Conservation (phyloP, 1,284 basidiomycete genomes). For the Peniophora sp. region DNA sequence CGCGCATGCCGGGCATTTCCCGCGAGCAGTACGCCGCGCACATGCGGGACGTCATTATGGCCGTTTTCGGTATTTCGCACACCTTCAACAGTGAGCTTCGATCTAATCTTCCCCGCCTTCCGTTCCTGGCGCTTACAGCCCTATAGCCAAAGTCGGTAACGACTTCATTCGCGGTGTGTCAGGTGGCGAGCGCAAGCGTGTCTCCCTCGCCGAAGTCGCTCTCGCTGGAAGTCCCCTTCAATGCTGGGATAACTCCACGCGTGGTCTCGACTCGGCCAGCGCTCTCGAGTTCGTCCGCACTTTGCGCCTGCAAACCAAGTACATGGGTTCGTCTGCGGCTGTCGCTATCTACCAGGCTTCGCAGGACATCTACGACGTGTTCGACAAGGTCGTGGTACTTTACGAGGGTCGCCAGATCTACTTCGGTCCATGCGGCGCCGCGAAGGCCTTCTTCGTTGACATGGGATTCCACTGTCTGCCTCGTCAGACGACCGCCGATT, state of each 20-base stretch:
- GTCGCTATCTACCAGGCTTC: constrained; percentile 67
- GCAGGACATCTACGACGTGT: constrained; percentile 39
- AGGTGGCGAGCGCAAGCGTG: constrained; percentile 46
- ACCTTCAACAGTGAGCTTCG: constrained; percentile 38
- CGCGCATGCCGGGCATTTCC: constrained; percentile 2
- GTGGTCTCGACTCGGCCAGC: constrained; percentile 68
- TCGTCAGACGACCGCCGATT: constrained; percentile 63
- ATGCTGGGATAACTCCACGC: constrained; percentile 49
- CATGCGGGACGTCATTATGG: constrained; percentile 32
- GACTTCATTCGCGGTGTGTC: constrained; percentile 50
- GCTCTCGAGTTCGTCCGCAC: constrained; percentile 46
- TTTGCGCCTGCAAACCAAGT: constrained; percentile 41
- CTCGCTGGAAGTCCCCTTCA: constrained; percentile 9
- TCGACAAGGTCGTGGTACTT: constrained; percentile 66
- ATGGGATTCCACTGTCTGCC: constrained; percentile 58
- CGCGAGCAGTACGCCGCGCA: constrained; percentile 1
- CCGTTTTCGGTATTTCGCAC: constrained; percentile 53
- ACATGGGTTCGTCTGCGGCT: constrained; percentile 50
- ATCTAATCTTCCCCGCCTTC: constrained; percentile 13
- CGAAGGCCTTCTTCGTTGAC: constrained; percentile 56
- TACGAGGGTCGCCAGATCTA: constrained; percentile 69
- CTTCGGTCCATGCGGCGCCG: constrained; percentile 54
- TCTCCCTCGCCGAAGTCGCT: constrained; percentile 47
- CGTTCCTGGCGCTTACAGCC: constrained; percentile 31
- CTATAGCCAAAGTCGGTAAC: constrained; percentile 35